A percentile compares a stretch with the other conserved stretches of the same genome.
Conservation (phyloP, 768 basidiomycete species). For the Hygrocybe coccinea region DNA sequence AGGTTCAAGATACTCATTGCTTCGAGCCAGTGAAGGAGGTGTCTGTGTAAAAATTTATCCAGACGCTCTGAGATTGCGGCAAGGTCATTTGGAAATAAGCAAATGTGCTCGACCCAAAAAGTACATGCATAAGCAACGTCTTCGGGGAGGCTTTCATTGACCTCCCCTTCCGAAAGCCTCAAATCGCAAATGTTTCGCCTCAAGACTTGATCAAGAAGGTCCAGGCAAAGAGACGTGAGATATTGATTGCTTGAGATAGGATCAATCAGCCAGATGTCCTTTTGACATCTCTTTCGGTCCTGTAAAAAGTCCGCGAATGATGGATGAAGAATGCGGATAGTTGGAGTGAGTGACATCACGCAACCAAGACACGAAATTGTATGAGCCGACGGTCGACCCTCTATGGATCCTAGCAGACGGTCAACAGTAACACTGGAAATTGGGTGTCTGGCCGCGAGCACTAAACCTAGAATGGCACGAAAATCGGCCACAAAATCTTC, state of each 20-base stretch:
- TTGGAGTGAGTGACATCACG: neutral
- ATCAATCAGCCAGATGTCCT: slow-evolving; percentile 3
- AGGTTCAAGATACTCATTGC: too few relatives aligned
- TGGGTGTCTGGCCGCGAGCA: slow-evolving; percentile 1
- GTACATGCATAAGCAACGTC: too few relatives aligned
- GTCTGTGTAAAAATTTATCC: too few relatives aligned
- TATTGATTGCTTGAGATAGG: neutral
- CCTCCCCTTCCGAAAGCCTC: too few relatives aligned
- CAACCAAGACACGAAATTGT: neutral
- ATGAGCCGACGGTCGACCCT: neutral
- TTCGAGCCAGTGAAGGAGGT: too few relatives aligned
- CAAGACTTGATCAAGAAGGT: slow-evolving; percentile 28
- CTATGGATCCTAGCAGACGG: neutral
- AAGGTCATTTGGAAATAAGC: too few relatives aligned
- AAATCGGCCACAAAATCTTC: neutral
- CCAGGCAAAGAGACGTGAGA: slow-evolving; percentile 25
- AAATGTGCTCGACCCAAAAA: too few relatives aligned
- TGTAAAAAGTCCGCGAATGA: slow-evolving; percentile 6
- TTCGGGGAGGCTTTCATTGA: too few relatives aligned
- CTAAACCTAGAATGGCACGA: slow-evolving; percentile 4
- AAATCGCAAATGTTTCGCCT: slow-evolving; percentile 39
- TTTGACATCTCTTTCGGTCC: neutral
- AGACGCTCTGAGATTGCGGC: too few relatives aligned
- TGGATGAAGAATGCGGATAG: slow-evolving; percentile 6
- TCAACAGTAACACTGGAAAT: slow-evolving; percentile 1